Conservation (phyloP, 192 early-diverging fungal species). For the Hyaloraphidium curvatum region DNA sequence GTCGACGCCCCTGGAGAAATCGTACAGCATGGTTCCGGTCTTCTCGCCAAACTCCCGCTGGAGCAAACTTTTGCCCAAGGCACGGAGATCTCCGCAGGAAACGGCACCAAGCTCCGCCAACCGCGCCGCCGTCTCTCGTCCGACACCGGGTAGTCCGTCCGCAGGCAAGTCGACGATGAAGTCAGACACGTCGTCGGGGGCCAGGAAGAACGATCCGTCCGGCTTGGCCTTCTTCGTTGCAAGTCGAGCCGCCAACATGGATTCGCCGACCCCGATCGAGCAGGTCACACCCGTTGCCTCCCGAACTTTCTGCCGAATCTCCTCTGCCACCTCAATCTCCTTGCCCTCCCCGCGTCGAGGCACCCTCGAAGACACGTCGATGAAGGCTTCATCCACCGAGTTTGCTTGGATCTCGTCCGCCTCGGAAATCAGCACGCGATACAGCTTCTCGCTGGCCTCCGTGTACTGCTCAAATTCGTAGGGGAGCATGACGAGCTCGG, state of each 20-base stretch:
- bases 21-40: conserved; percentile 42
- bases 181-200: conserved; percentile 8
- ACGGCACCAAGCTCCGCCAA: conserved; percentile 16
- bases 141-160: conserved; percentile 35
- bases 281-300: conserved; percentile 36
- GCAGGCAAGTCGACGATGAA: conserved; percentile 13
- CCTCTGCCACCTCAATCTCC: conserved; percentile 21
- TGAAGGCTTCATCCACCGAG: background rate
- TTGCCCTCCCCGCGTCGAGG: background rate
- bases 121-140: conserved; percentile 24
- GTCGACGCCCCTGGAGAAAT: conserved; percentile 60
- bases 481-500: conserved; percentile 34
- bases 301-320: conserved; percentile 28
- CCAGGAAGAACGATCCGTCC: conserved; percentile 18
- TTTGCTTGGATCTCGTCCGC: conserved; percentile 1
- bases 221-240: conserved; percentile 60
- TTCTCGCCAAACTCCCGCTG: conserved; percentile 50
- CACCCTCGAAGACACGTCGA: background rate
- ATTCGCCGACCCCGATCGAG: conserved; percentile 23
- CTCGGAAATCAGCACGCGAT: conserved; percentile 9
- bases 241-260: conserved; percentile 50
- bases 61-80: conserved; percentile 17
- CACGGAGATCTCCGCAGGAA: conserved; percentile 22
- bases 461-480: conserved; percentile 64
- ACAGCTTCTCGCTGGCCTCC: conserved; percentile 34